Conservation (phyloP, 495 filamentous ascomycete genomes). For the Aspergillus incahuasiensis region DNA sequence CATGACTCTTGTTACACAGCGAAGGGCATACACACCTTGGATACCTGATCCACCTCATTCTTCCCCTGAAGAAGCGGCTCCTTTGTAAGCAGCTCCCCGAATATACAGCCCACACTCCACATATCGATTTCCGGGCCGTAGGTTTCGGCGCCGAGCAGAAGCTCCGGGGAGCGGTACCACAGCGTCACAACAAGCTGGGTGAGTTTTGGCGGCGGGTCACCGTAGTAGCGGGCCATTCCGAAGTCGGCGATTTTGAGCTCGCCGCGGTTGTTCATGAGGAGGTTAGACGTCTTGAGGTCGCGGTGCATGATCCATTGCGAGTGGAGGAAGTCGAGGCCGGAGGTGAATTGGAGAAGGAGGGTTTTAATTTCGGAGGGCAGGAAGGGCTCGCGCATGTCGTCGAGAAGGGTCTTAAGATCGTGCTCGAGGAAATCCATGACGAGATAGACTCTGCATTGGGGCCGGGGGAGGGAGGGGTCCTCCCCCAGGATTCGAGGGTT, state of each 20-base stretch:
- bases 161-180: conserved; percentile 92
- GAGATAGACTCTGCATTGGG: conserved; percentile 69
- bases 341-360: conserved; percentile 74
- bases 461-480: background rate
- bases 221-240: conserved; percentile 90
- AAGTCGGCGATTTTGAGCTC: conserved; percentile 97
- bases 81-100: conserved; percentile 82
- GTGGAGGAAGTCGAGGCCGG: conserved; percentile 84
- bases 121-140: conserved; percentile 83
- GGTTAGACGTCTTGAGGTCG: conserved; percentile 94
- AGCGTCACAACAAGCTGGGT: conserved; percentile 95
- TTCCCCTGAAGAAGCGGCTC: conserved; percentile 85
- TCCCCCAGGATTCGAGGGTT: conserved; percentile 12
- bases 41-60: conserved; percentile 87
- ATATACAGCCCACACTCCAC: conserved; percentile 96
- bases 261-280: conserved; percentile 92
- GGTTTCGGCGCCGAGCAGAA: conserved; percentile 73
- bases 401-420: conserved; percentile 89
- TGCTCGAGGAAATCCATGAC: conserved; percentile 99
- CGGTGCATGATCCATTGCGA: conserved; percentile 90
- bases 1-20: too few species aligned
- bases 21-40: conserved; percentile 48
- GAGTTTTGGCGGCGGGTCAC: conserved; percentile 74
- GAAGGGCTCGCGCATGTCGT: conserved; percentile 93
- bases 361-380: conserved; percentile 91